phyloP scores from a whole-genome alignment of 768 basidiomycete species.

The Phlebiopsis flavidoalba region DNA sequence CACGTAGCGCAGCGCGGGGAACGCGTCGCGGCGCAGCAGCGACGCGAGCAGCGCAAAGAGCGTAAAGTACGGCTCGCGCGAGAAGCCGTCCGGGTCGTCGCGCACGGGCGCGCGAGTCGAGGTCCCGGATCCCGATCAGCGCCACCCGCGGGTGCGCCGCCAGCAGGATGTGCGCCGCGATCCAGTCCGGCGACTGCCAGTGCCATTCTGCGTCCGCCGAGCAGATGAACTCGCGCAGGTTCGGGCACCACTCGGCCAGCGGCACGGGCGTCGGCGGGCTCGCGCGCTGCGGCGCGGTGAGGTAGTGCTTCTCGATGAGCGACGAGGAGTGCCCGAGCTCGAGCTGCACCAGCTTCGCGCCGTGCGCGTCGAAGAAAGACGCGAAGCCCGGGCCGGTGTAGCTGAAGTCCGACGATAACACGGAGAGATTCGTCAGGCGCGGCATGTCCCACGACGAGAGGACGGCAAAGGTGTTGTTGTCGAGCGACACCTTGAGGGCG shows the following conservation, averaged over 20 bases:
- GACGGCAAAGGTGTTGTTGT: slow-evolving; percentile 65
- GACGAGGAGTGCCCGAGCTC: slow-evolving; percentile 71
- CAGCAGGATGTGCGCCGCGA: slow-evolving; percentile 68
- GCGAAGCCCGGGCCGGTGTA: slow-evolving; percentile 64
- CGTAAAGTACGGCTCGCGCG: slow-evolving; percentile 48
- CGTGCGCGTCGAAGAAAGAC: slow-evolving; percentile 63
- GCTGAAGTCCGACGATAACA: slow-evolving; percentile 65
- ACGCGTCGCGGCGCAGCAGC: slow-evolving; percentile 51
- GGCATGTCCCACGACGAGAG: slow-evolving; percentile 69
- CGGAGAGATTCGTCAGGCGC: slow-evolving; percentile 53
- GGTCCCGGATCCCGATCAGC: slow-evolving; percentile 69
- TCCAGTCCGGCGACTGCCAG: slow-evolving; percentile 77
- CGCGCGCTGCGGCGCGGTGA: slow-evolving; percentile 37
- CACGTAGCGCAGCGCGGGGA: slow-evolving; percentile 55
- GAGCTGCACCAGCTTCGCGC: slow-evolving; percentile 53
- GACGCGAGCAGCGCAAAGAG: slow-evolving; percentile 61
- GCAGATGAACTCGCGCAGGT: slow-evolving; percentile 65
- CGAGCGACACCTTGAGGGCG: slow-evolving; percentile 64
- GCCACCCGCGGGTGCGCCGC: slow-evolving; percentile 56
- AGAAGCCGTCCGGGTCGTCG: slow-evolving; percentile 29
- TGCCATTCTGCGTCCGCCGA: slow-evolving; percentile 79
- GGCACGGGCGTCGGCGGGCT: slow-evolving; percentile 32
- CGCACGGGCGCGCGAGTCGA: slow-evolving; percentile 58
- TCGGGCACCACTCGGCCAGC: slow-evolving; percentile 66
- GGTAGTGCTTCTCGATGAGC: slow-evolving; percentile 61